phyloP scores from a whole-genome alignment of 2,329 filamentous ascomycete genomes.

The Colletotrichum euphorbiae region DNA sequence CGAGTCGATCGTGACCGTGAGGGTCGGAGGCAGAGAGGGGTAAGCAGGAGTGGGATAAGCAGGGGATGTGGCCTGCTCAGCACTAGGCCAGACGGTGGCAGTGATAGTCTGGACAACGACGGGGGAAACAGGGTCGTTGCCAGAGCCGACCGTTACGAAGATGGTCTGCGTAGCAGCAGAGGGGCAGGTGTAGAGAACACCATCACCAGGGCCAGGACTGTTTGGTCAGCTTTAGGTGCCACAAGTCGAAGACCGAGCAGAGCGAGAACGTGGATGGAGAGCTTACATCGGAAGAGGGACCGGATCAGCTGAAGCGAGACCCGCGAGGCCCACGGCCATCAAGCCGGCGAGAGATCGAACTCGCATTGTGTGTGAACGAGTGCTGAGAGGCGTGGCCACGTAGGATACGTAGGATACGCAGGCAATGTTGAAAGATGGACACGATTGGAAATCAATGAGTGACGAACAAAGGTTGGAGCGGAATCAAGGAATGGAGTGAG shows the following conservation, averaged over 20 bases:
- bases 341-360: conserved; percentile 50
- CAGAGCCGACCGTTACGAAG: conserved; percentile 59
- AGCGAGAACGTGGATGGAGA: background rate
- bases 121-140: conserved; percentile 41
- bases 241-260: conserved; percentile 6
- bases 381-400: conserved; percentile 7
- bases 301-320: conserved; percentile 47
- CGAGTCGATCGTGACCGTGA: conserved; percentile 39
- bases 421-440: conserved; percentile 28
- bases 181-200: conserved; percentile 49
- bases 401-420: conserved; percentile 22
- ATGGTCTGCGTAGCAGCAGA: conserved; percentile 56
- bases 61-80: conserved; percentile 1
- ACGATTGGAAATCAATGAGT: conserved; percentile 32
- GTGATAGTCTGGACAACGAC: conserved; percentile 33
- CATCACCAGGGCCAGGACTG: conserved; percentile 36
- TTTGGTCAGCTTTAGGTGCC: conserved; percentile 31
- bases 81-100: conserved; percentile 21
- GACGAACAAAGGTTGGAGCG: conserved; percentile 12
- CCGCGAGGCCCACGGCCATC: conserved; percentile 50
- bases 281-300: conserved; percentile 49
- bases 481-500: conserved; percentile 33
- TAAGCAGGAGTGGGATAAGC: conserved; percentile 28
- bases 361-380: conserved; percentile 52
- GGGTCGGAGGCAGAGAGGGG: conserved; percentile 37